Percentiles rank a stretch among this genome's conserved stretches.
phyloP scores from a whole-genome alignment of 768 basidiomycete species.

The Pholiota microspora region DNA sequence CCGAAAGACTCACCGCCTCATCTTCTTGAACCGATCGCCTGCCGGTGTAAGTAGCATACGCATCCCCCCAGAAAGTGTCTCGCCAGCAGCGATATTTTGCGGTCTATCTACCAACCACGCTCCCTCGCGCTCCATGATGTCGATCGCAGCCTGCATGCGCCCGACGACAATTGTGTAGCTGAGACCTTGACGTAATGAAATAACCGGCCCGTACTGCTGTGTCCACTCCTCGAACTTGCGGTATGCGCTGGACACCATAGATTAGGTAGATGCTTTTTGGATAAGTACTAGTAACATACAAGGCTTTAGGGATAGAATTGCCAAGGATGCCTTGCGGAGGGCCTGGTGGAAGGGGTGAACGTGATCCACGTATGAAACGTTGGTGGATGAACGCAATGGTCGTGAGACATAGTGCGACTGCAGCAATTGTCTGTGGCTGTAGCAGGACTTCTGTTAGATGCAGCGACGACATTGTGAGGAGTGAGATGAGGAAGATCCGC shows the following conservation, averaged over 20 bases:
- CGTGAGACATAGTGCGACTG: constrained; percentile 27
- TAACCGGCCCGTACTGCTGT: constrained; percentile 59
- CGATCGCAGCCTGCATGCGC: constrained; percentile 53
- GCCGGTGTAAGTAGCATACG: constrained; percentile 53
- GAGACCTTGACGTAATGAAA: constrained; percentile 51
- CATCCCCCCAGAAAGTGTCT: constrained; percentile 58
- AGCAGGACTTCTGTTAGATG: constrained; percentile 14
- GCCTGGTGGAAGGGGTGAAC: constrained; percentile 38
- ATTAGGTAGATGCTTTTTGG: neutral
- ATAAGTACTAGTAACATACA: constrained; percentile 26
- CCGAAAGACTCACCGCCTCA: constrained; percentile 43
- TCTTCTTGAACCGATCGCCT: constrained; percentile 59
- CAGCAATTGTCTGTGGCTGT: constrained; percentile 30
- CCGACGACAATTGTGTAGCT: constrained; percentile 45
- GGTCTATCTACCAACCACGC: constrained; percentile 55
- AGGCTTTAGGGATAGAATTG: constrained; percentile 36
- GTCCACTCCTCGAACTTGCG: constrained; percentile 59
- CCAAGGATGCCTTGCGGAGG: constrained; percentile 42
- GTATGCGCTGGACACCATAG: constrained; percentile 33
- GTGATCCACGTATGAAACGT: constrained; percentile 18
- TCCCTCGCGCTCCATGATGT: constrained; percentile 70
- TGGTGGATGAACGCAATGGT: constrained; percentile 29
- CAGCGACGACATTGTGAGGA: neutral
- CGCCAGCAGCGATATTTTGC: constrained; percentile 53
- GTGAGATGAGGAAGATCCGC: constrained; percentile 9